Conservation (phyloP, 352 stramenopile genomes). For the Elongisporangium undulatum region DNA sequence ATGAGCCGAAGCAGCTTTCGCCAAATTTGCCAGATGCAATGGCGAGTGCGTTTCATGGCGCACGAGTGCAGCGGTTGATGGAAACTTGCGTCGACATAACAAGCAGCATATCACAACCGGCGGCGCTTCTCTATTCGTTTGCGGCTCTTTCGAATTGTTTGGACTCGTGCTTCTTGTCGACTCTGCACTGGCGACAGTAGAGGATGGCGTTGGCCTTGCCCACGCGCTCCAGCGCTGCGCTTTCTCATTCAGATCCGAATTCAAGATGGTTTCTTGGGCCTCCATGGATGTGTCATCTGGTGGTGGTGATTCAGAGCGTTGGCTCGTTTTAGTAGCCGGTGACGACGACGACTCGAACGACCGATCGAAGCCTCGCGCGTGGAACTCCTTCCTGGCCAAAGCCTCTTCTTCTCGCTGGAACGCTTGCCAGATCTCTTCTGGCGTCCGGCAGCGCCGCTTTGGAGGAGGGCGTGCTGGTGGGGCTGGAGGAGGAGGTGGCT, state of each 20-base stretch:
- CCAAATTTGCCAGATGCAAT: constrained; percentile 46
- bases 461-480: constrained; percentile 1
- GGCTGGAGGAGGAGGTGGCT: not conserved
- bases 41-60: constrained; percentile 54
- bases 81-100: constrained; percentile 70
- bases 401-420: constrained; percentile 77
- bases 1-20: constrained; percentile 6
- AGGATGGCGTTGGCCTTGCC: constrained; percentile 13
- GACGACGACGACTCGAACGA: constrained; percentile 21
- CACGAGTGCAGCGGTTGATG: constrained; percentile 22
- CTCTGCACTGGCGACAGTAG: not conserved
- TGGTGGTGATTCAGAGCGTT: constrained; percentile 3
- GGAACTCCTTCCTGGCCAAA: constrained; percentile 49
- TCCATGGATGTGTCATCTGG: not conserved
- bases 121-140: not conserved
- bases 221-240: constrained; percentile 33
- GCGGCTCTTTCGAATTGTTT: not conserved
- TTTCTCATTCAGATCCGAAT: constrained; percentile 31
- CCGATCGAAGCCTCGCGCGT: constrained; percentile 57
- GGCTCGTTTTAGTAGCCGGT: constrained; percentile 4
- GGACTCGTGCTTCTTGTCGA: not conserved
- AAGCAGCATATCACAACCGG: constrained; percentile 38
- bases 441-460: constrained; percentile 28
- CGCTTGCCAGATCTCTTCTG: constrained; percentile 61
- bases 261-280: constrained; percentile 27